These are phyloP conservation scores for Dianthus caryophyllus DNA, from an alignment of 148 eudicot species.

Conservation along the genomic window DNA sequence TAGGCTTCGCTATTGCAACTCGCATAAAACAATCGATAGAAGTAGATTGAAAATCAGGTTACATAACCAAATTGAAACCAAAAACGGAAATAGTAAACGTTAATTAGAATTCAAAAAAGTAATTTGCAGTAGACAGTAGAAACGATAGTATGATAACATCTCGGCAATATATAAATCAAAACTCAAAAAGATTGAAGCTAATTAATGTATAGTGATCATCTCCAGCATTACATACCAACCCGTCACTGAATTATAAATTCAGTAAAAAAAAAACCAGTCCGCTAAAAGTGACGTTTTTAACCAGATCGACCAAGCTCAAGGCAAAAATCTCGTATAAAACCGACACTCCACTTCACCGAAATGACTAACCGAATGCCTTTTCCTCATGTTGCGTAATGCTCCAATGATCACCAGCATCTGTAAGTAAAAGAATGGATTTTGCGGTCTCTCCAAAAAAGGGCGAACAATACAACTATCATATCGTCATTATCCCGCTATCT, in stretches of 20 bases:
- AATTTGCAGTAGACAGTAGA: neutral
- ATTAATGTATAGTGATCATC: neutral
- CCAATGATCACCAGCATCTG: slow-evolving; percentile 9
- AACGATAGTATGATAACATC: neutral
- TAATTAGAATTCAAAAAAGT: neutral
- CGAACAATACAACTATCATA: neutral
- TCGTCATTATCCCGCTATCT: neutral
- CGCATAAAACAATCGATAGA: no score
- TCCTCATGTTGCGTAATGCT: neutral
- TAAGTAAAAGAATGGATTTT: slow-evolving; percentile 14
- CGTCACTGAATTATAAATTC: neutral
- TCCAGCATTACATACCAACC: neutral
- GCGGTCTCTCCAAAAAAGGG: slow-evolving; percentile 7
- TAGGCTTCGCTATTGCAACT: no score
- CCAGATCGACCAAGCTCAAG: neutral
- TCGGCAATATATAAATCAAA: neutral
- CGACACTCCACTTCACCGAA: neutral
- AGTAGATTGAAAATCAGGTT: neutral
- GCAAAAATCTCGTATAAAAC: neutral
- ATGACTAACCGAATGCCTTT: neutral
- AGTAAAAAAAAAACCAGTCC: neutral
- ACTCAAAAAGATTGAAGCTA: neutral
- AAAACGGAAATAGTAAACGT: neutral
- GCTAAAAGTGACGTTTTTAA: neutral
- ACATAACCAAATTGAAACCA: neutral